Conservation (phyloP, 352 stramenopile species). For the Phytophthora cryptogea region DNA sequence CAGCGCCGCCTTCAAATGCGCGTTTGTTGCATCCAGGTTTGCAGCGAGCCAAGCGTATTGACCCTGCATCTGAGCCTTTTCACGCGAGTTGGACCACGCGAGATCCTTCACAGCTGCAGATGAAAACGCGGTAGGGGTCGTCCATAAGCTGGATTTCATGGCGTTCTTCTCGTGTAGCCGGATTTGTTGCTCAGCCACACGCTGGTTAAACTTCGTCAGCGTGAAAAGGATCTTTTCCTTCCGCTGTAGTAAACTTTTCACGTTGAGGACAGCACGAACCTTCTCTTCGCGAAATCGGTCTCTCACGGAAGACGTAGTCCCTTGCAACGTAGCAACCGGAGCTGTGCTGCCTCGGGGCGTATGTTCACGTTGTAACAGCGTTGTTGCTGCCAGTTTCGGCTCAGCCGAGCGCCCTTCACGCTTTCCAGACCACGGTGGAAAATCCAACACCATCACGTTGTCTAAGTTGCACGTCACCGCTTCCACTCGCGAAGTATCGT, state of each 20-base stretch:
- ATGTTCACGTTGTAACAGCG: constrained; percentile 32
- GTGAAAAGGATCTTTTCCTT: constrained; percentile 70
- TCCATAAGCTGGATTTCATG: constrained; percentile 33
- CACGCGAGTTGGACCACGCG: constrained; percentile 21
- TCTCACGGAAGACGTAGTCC: background rate
- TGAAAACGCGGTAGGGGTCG: constrained; percentile 31
- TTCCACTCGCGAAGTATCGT: constrained; percentile 24
- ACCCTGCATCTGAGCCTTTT: constrained; percentile 47
- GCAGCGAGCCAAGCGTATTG: constrained; percentile 71
- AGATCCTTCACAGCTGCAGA: constrained; percentile 33
- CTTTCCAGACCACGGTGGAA: constrained; percentile 24
- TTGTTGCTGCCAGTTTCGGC: constrained; percentile 24
- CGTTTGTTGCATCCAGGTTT: constrained; percentile 74
- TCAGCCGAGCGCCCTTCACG: constrained; percentile 7
- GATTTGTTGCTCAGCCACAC: constrained; percentile 28
- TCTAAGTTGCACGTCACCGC: constrained; percentile 48
- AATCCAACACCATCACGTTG: constrained; percentile 60
- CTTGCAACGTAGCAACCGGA: constrained; percentile 1
- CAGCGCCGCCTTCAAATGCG: constrained; percentile 54
- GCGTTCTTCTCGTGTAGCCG: constrained; percentile 19
- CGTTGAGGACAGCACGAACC: constrained; percentile 43
- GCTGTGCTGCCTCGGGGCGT: background rate
- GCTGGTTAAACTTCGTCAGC: constrained; percentile 54
- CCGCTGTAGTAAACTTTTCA: constrained; percentile 70
- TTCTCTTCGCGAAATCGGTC: constrained; percentile 43